phyloP scores from a whole-genome alignment of 2,329 filamentous ascomycete species.

The Sporothrix sp. region DNA sequence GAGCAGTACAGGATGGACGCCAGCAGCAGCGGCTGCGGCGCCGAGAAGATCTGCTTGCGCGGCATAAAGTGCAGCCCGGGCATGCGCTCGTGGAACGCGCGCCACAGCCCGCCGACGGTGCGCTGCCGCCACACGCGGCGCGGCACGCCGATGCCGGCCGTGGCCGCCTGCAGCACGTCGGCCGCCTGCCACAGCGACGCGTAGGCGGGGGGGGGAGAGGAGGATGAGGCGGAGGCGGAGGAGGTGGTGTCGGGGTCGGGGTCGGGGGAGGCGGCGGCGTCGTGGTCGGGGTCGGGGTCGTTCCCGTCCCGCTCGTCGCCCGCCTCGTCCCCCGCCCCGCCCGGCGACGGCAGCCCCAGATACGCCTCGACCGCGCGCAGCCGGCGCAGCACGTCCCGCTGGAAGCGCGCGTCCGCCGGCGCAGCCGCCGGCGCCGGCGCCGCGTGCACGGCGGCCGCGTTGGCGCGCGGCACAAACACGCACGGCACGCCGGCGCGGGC shows the following conservation, averaged over 20 bases:
- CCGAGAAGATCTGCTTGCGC: conserved; percentile 32
- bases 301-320: neutral
- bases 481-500: conserved; percentile 12
- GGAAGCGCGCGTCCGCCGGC: conserved; percentile 5
- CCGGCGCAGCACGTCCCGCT: conserved; percentile 10
- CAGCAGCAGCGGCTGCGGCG: conserved; percentile 32
- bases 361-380: conserved; percentile 10
- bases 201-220: neutral
- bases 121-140: conserved; percentile 9
- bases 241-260: neutral
- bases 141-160: neutral
- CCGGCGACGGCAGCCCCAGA: neutral
- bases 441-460: conserved; percentile 8
- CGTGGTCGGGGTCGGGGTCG: neutral
- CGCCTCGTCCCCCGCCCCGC: neutral
- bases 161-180: neutral
- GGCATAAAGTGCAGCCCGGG: conserved; percentile 36
- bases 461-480: conserved; percentile 16
- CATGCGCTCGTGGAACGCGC: conserved; percentile 33
- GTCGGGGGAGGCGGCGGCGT: neutral
- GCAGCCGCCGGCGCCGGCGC: neutral
- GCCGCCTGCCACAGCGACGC: conserved; percentile 14
- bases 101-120: conserved; percentile 13
- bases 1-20: conserved; percentile 36
- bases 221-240: neutral